A percentile compares a stretch with the other conserved stretches of the same genome.
phyloP scores from a whole-genome alignment of 106 monocot genomes.

The Triglochin maritima region DNA sequence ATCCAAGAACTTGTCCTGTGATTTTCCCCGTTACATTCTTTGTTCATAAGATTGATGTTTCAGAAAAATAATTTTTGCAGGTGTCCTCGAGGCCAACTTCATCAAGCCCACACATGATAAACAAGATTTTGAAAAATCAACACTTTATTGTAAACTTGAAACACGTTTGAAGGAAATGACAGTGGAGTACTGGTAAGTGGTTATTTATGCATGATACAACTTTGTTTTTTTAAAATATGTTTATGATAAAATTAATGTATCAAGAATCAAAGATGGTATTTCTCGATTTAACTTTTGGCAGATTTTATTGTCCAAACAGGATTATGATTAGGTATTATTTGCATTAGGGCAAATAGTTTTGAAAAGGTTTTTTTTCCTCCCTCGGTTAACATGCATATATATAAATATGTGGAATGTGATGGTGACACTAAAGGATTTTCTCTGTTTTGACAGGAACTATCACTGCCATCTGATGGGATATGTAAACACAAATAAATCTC shows the following conservation, averaged over 20 bases:
- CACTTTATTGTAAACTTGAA: conserved; percentile 49
- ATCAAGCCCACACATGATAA: conserved; percentile 80
- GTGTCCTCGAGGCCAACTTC: conserved; percentile 64
- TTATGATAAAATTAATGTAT: too few relatives aligned
- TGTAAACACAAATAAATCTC: background rate
- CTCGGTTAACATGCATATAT: background rate
- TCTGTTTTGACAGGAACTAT: conserved; percentile 5
- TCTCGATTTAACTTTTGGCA: too few relatives aligned
- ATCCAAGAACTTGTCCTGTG: background rate
- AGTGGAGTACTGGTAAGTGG: conserved; percentile 71
- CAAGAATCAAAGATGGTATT: too few relatives aligned
- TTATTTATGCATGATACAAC: too few relatives aligned
- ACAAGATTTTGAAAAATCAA: conserved; percentile 76
- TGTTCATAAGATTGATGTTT: background rate
- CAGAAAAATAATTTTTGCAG: conserved; percentile 10
- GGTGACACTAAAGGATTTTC: background rate
- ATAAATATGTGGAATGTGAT: background rate
- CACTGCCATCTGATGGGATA: conserved; percentile 10
- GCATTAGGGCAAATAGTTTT: background rate
- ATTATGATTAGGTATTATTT: too few relatives aligned
- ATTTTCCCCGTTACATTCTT: background rate
- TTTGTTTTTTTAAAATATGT: too few relatives aligned
- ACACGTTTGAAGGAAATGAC: conserved; percentile 59
- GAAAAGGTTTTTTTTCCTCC: background rate
- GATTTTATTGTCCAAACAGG: too few relatives aligned